Evolutionary conservation across 108 stramenopile genomes (phyloP).

Genomic region (Nannochloropsis gaditana): DNA sequence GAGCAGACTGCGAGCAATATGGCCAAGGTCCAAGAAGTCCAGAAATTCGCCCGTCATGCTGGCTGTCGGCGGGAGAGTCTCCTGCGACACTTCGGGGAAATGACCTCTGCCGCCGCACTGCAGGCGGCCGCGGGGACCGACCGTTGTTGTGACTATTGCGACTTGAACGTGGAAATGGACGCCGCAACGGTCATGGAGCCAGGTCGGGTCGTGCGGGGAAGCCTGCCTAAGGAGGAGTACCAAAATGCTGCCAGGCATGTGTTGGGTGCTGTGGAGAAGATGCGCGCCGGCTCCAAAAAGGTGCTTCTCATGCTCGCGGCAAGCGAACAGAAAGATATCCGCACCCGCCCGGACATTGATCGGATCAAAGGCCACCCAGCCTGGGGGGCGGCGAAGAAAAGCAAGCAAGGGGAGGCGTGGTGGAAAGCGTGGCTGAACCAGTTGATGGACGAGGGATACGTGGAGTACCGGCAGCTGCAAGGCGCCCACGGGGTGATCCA

Average conservation of each 20-base stretch:
- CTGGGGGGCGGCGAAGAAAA: slow-evolving; percentile 1
- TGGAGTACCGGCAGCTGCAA: not conserved
- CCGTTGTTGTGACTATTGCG: slow-evolving; percentile 3
- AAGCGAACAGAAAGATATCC: not conserved
- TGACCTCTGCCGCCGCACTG: not conserved
- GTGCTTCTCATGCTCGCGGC: slow-evolving; percentile 10
- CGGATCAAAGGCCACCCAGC: not conserved
- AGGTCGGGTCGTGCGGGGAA: not conserved
- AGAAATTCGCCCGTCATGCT: not conserved
- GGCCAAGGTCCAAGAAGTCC: slow-evolving; percentile 13
- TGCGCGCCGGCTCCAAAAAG: not conserved
- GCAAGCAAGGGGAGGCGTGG: not conserved
- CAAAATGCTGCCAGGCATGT: not conserved
- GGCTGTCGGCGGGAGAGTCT: not conserved
- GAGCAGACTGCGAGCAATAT: not conserved
- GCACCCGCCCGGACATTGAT: not conserved
- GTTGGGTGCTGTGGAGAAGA: slow-evolving; percentile 4
- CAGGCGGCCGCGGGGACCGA: not conserved
- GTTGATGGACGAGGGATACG: not conserved
- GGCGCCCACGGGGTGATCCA: not conserved
- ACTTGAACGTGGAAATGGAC: not conserved
- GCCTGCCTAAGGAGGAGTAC: not conserved
- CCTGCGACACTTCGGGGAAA: not conserved
- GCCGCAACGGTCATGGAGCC: not conserved
- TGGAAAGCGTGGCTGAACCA: slow-evolving; percentile 17